phyloP scores from a whole-genome alignment of 2,329 filamentous ascomycete genomes.

The Diaporthe caulivora region DNA sequence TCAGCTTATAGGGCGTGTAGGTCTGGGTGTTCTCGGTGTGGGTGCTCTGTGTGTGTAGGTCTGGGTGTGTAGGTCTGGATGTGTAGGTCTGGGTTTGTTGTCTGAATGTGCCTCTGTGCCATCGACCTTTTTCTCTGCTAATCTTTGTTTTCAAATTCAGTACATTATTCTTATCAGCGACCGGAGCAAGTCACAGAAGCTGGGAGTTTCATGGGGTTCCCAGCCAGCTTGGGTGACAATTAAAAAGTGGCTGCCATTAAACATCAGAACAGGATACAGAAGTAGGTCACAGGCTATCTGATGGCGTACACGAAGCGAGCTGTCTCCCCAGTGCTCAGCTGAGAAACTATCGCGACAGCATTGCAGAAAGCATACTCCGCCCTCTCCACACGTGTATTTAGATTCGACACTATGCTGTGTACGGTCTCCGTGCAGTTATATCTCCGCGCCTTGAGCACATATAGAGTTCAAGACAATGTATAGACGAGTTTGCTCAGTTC shows the following conservation, averaged over 20 bases:
- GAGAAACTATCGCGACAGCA: not conserved
- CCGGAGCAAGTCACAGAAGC: not conserved
- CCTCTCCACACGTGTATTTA: not conserved
- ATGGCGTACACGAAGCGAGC: not conserved
- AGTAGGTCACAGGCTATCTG: not conserved
- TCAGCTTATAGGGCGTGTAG: too few relatives aligned
- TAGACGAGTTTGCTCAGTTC: constrained; percentile 30
- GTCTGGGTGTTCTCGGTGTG: too few relatives aligned
- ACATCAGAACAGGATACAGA: not conserved
- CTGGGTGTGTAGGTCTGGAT: too few relatives aligned
- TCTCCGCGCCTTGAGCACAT: not conserved
- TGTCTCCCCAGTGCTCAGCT: not conserved
- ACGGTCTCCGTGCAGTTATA: too few relatives aligned
- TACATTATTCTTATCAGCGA: not conserved
- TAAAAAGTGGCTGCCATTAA: not conserved
- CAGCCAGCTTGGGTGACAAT: not conserved
- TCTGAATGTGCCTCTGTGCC: too few relatives aligned
- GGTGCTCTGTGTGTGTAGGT: too few relatives aligned
- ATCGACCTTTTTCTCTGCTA: too few relatives aligned
- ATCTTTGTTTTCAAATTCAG: too few relatives aligned
- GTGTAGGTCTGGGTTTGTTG: too few relatives aligned
- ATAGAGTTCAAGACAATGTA: not conserved
- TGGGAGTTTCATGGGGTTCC: not conserved
- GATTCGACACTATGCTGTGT: too few relatives aligned
- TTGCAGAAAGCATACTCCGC: not conserved